A percentile compares a stretch with the other conserved stretches of the same genome.
phyloP scores from a whole-genome alignment of 768 basidiomycete species.

The Trametes cingulata region DNA sequence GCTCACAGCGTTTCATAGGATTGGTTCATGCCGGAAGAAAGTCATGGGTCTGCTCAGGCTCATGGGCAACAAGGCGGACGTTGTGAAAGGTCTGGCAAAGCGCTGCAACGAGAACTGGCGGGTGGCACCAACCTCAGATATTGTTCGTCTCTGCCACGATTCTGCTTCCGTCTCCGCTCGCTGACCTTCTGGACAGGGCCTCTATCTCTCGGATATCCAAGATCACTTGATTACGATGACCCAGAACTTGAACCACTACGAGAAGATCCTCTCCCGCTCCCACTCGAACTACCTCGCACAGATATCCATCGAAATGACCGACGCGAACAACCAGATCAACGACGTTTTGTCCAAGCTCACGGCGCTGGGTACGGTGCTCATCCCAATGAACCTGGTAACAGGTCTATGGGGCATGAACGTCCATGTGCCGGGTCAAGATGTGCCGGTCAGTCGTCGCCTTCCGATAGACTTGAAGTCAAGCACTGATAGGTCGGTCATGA shows the following conservation, averaged over 20 bases:
- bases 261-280: conserved; percentile 97
- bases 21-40: conserved; percentile 98
- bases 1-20: conserved; percentile 45
- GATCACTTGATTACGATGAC: conserved; percentile 99
- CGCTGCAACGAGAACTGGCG: conserved; percentile 99
- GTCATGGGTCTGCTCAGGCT: conserved; percentile 96
- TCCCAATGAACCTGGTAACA: conserved; percentile 97
- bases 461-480: not conserved
- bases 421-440: conserved; percentile 85
- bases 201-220: conserved; percentile 95
- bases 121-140: conserved; percentile 96
- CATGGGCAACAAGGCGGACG: conserved; percentile 99
- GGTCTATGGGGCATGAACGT: conserved; percentile 99
- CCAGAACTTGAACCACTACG: conserved; percentile 99
- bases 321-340: conserved; percentile 99
- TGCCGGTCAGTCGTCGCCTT: conserved; percentile 35
- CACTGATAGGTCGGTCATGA: not conserved
- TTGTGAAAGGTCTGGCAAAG: conserved; percentile 98
- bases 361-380: conserved; percentile 94
- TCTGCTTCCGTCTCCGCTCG: not conserved
- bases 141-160: conserved; percentile 50
- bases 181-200: conserved; percentile 53
- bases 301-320: conserved; percentile 99
- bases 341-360: conserved; percentile 97
- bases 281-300: conserved; percentile 99